phyloP scores from a whole-genome alignment of 73 alveolate species.

The Durusdinium trenchii region DNA sequence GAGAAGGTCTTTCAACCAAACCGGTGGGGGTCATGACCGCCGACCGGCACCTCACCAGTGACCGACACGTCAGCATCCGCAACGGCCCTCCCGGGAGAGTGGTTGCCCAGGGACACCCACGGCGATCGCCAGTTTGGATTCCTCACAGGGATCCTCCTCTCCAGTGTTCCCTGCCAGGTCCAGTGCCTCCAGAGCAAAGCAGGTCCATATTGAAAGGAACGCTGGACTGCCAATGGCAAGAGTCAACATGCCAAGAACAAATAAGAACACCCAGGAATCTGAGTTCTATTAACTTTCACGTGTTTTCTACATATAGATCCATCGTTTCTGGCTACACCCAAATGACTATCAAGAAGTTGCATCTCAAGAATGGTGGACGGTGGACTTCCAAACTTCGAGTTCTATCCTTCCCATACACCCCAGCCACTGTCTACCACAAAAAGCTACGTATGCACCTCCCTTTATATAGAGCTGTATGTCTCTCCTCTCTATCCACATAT shows the following conservation, averaged over 20 bases:
- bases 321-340: too few relatives aligned
- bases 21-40: not conserved
- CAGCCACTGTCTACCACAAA: too few relatives aligned
- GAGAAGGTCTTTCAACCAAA: not conserved
- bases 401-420: too few relatives aligned
- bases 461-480: too few relatives aligned
- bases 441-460: too few relatives aligned
- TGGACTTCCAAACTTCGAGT: too few relatives aligned
- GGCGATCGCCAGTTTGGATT: not conserved
- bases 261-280: too few relatives aligned
- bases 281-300: too few relatives aligned
- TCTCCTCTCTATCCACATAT: not conserved
- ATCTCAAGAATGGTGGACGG: too few relatives aligned
- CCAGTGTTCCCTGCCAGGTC: slow-evolving; percentile 77
- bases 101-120: not conserved
- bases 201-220: not conserved
- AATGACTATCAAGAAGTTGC: too few relatives aligned
- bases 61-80: too few relatives aligned
- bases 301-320: too few relatives aligned
- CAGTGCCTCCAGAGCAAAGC: not conserved
- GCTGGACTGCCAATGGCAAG: not conserved
- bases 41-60: not conserved
- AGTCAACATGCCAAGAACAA: not conserved
- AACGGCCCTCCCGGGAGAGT: not conserved
- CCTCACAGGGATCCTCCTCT: slow-evolving; percentile 69